These are phyloP conservation scores for Fusarium virguliforme DNA, from an alignment of 2,329 filamentous ascomycete genomes.

Conservation along the genomic window DNA sequence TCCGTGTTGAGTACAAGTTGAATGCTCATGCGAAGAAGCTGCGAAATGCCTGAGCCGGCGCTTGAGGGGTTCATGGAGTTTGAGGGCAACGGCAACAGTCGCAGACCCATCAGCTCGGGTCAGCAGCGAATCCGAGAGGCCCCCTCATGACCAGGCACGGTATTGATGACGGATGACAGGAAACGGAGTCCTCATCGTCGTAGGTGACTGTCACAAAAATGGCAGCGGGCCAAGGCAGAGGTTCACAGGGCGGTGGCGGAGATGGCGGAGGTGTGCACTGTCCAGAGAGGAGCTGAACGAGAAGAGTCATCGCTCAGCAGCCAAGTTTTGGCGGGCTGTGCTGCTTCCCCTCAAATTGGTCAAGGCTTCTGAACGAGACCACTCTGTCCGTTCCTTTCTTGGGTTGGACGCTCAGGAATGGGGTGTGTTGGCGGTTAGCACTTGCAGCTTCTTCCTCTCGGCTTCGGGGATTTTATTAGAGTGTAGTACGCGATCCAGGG, in stretches of 20 bases:
- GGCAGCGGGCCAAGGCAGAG: conserved; percentile 28
- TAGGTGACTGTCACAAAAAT: conserved; percentile 33
- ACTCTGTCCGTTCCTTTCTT: conserved; percentile 22
- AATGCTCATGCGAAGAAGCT: conserved; percentile 16
- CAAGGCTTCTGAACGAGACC: conserved; percentile 34
- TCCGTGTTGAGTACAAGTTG: neutral
- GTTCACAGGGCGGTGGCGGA: conserved; percentile 42
- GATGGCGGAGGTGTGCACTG: conserved; percentile 46
- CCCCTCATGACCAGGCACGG: conserved; percentile 15
- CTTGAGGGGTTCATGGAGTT: conserved; percentile 9
- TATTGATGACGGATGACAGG: conserved; percentile 28
- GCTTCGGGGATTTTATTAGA: conserved; percentile 23
- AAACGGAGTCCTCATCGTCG: conserved; percentile 17
- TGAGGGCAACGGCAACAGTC: neutral
- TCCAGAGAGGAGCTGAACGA: conserved; percentile 31
- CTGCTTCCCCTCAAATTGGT: conserved; percentile 34
- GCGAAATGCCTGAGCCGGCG: conserved; percentile 24
- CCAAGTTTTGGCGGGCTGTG: conserved; percentile 40
- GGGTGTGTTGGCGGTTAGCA: conserved; percentile 18
- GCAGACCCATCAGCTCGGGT: conserved; percentile 5
- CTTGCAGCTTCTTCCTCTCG: conserved; percentile 14
- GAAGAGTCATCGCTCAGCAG: conserved; percentile 49
- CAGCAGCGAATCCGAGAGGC: conserved; percentile 9
- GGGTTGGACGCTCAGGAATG: conserved; percentile 13
- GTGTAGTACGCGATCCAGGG: neutral